Base-by-base conservation (phyloP, 495 filamentous ascomycete genomes). In the Penicillium maclennaniae region DNA sequence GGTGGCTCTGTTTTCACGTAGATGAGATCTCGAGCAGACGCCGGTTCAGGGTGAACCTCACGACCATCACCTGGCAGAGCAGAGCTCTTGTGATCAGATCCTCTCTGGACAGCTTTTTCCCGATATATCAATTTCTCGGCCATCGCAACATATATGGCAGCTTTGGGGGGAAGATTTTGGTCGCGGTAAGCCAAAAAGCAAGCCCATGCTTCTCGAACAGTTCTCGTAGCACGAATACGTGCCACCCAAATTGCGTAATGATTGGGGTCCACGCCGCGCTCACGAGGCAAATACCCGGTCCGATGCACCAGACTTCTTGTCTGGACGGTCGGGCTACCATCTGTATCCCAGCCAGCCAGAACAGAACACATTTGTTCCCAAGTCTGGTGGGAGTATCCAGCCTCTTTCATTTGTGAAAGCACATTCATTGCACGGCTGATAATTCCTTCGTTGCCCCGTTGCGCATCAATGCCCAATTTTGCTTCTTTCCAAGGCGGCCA, bases 401-500 rank as follows among this genome's bases (percentile, higher is more conserved):
- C 86, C 56, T 86, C 84, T 45, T 61, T 68, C 78, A 86, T 85
- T 55, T 80, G 78, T 19, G 63, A 65, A 28, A 89, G 62, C 0
- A 82, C 78, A 19, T 75, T 69, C 48, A 71, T 75, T 10, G 85
- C 83, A 40, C 82, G 78, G 41, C 84, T 83, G n/a, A 69, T 67
- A 51, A 79, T 75, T 27, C 79, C 79, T 40, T 85, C 80, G 41
- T 72, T 69, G 7, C 75, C 80, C 25, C 79, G 80, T 5, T 74
- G 63, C 20, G 73, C 71, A 65, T 87, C 83, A 20, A 84, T 74
- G 3, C 81, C 83, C 12, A 79, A 70, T 40, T 69, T 79, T 7
- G 82, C 79, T 60, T 82, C 77, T 45, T 86, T 87, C 83, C 83
- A 90, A 1, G 87, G 87, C 3, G 87, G 87, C 87, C 87, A 89